Evolutionary conservation across 352 stramenopile genomes (phyloP).

Genomic region (Phytopythium ostracodes): DNA sequence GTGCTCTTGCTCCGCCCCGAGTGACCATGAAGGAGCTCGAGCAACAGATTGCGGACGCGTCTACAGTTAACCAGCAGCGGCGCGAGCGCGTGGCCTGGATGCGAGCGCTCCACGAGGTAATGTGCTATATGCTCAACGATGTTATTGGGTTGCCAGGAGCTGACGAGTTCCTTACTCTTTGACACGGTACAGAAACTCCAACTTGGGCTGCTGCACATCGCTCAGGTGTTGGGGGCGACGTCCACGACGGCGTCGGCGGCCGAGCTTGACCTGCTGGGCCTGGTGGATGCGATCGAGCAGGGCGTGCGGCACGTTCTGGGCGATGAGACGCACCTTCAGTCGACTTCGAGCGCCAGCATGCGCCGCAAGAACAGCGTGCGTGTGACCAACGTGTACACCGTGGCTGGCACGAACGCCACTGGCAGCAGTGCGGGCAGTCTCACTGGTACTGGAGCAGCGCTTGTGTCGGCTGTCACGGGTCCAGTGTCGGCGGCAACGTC

Average conservation of each 20-base stretch:
- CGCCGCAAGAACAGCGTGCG: conserved; percentile 76
- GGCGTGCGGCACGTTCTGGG: conserved; percentile 68
- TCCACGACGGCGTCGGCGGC: conserved; percentile 12
- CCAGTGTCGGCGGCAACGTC: neutral
- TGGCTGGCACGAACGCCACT: neutral
- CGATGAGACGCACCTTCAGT: conserved; percentile 68
- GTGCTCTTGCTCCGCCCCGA: neutral
- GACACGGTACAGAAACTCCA: conserved; percentile 42
- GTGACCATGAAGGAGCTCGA: conserved; percentile 51
- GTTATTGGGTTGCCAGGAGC: too few species aligned
- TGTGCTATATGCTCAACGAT: too few species aligned
- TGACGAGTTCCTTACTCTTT: too few species aligned
- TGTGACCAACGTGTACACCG: conserved; percentile 12
- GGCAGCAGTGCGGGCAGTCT: neutral
- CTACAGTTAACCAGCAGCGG: conserved; percentile 53
- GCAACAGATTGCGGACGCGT: conserved; percentile 52
- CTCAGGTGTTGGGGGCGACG: conserved; percentile 60
- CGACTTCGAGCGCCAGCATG: conserved; percentile 36
- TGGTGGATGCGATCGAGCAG: conserved; percentile 73
- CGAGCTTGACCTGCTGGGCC: conserved; percentile 52
- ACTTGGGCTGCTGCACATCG: conserved; percentile 72
- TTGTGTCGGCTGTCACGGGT: neutral
- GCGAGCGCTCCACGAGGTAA: conserved; percentile 55
- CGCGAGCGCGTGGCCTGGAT: conserved; percentile 57
- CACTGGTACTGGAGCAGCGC: neutral